Base-by-base conservation (phyloP, 768 basidiomycete species). In the Suillus decipiens region DNA sequence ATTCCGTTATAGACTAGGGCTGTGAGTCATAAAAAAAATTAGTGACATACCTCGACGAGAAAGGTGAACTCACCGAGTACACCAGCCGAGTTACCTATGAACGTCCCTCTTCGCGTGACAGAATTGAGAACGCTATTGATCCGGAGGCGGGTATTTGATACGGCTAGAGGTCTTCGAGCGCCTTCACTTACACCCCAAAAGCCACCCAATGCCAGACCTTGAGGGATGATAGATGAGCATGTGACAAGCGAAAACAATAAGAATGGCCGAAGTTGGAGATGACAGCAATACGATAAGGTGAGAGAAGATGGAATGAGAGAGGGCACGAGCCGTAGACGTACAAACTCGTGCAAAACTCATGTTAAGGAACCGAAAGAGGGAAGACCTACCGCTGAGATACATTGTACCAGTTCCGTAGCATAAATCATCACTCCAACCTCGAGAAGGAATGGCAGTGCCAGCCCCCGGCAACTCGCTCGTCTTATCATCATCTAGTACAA, bases 331-430 rank as follows among this genome's bases (percentile, higher is more conserved):
- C 76, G 82, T 79, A 78, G 80, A 80, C 81, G 73, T 75, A 78
- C 75, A 76, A 73, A 70, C 69, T 71, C 73, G 73, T 71, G 78
- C 82, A 75, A 81, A 83, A 81, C 75, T 71, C 75, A 65, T 75
- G 76, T 71, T 58, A 39, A 67, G 65, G 71, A 84, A 80, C 81
- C 84, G 82, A 86, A 84, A 82, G 84, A 84, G 83, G 82, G 62
- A 64, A 59, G 66, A 89, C 93, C 74, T 74, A 98, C 96, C 96
- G 77, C 92, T 85, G 62, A 99, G 88, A 87, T 99, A 99, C 81
- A 95, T 97, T 68, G 96, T 96, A 67, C 97, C 97, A 71, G 96
- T 98, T 73, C 97, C 97, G 79, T 99, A 98, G 86, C 95, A 98
- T 64, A 99, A 80, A 81, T 99, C 97, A 81, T 99, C 97, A 80